Conservation (phyloP, 2,329 filamentous ascomycete genomes). For the Emmonsia crescens region DNA sequence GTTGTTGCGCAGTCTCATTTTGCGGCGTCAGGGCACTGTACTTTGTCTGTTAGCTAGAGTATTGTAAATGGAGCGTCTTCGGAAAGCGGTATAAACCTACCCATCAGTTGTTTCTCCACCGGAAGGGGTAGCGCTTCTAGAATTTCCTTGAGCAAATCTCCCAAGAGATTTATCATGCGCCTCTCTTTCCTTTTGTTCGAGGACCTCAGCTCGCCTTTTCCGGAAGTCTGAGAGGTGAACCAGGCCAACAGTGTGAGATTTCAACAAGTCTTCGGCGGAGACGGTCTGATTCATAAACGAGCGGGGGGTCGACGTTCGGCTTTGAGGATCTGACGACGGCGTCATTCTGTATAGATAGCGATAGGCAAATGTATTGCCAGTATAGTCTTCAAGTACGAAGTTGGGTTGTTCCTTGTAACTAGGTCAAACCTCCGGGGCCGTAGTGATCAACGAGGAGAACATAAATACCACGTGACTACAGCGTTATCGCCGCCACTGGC, state of each 20-base stretch:
- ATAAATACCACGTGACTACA: background rate
- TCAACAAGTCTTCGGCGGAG: slow-evolving; percentile 70
- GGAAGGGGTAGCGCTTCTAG: slow-evolving; percentile 42
- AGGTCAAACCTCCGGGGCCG: too few species aligned
- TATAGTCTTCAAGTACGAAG: background rate
- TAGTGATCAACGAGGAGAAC: background rate
- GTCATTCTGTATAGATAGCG: slow-evolving; percentile 6
- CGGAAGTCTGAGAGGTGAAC: slow-evolving; percentile 89
- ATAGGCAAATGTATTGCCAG: background rate
- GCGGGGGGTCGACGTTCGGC: slow-evolving; percentile 35
- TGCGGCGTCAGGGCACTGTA: slow-evolving; percentile 43
- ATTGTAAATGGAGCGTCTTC: background rate
- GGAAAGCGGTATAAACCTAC: slow-evolving; percentile 36
- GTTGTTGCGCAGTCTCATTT: slow-evolving; percentile 28
- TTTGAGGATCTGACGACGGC: slow-evolving; percentile 25
- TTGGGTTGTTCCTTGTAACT: background rate
- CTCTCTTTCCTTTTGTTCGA: slow-evolving; percentile 81
- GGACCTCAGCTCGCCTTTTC: slow-evolving; percentile 87
- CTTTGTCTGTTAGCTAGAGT: slow-evolving; percentile 44
- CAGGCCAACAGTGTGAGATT: slow-evolving; percentile 79
- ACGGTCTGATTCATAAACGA: slow-evolving; percentile 64
- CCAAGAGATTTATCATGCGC: slow-evolving; percentile 52
- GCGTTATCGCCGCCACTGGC: background rate
- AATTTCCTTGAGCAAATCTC: slow-evolving; percentile 32
- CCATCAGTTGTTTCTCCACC: slow-evolving; percentile 42